phyloP scores from a whole-genome alignment of 495 filamentous ascomycete species.

The Hypoxylon rickii region DNA sequence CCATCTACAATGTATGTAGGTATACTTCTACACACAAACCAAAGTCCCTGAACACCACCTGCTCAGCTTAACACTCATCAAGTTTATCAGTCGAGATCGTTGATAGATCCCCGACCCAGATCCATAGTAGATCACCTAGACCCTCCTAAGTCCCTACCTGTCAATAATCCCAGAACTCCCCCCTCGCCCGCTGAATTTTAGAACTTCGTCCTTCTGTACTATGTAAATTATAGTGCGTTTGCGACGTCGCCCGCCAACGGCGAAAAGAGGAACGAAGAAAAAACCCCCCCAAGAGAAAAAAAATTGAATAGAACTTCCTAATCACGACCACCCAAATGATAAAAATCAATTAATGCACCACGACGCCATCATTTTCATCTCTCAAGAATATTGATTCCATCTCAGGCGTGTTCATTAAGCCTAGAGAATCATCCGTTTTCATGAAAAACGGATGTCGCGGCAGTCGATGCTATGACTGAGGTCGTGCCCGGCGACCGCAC shows the following conservation, averaged over 20 bases:
- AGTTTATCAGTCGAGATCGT: too few species aligned
- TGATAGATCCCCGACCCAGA: too few species aligned
- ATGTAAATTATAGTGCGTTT: constrained; percentile 7
- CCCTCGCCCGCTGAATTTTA: constrained; percentile 10
- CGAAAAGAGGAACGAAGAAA: constrained; percentile 6
- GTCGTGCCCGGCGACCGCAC: constrained; percentile 59
- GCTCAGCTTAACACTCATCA: too few species aligned
- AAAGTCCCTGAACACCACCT: too few species aligned
- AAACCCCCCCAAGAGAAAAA: too few species aligned
- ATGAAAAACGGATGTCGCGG: constrained; percentile 63
- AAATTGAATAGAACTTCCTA: constrained; percentile 28
- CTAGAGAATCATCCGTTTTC: constrained; percentile 53
- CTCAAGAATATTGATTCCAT: constrained; percentile 41
- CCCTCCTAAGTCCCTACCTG: too few species aligned
- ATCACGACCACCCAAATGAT: constrained; percentile 16
- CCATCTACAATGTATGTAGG: too few species aligned
- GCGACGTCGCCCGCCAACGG: constrained; percentile 4
- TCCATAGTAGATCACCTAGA: too few species aligned
- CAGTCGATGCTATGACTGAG: constrained; percentile 62
- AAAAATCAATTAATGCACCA: constrained; percentile 52
- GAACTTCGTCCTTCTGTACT: neutral
- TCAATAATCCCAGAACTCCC: neutral
- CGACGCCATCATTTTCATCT: constrained; percentile 60
- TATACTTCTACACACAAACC: too few species aligned
- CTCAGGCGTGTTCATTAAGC: constrained; percentile 39